Conservation (phyloP, 805 yeast genomes). For the Priceomyces melissophilus region DNA sequence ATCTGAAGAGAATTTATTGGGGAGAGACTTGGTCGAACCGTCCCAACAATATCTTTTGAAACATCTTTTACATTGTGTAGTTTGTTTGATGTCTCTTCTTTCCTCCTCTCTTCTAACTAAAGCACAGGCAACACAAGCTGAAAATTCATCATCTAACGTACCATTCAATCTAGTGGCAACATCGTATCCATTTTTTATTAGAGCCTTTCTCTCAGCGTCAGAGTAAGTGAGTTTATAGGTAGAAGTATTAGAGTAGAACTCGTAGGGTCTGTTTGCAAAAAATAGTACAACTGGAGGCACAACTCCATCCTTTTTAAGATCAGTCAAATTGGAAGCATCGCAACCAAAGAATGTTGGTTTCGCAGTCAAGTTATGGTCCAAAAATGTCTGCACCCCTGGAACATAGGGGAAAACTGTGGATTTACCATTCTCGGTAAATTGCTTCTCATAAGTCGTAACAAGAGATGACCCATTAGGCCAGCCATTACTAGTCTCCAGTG, state of each 20-base stretch:
- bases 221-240: constrained; percentile 31
- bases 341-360: constrained; percentile 43
- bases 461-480: constrained; percentile 37
- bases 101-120: constrained; percentile 39
- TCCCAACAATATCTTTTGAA: constrained; percentile 40
- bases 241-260: constrained; percentile 30
- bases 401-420: constrained; percentile 34
- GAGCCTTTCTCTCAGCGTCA: constrained; percentile 32
- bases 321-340: constrained; percentile 34
- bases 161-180: constrained; percentile 29
- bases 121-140: constrained; percentile 40
- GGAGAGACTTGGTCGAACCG: constrained; percentile 17
- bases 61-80: constrained; percentile 35
- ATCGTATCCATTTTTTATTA: constrained; percentile 38
- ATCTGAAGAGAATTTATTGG: constrained; percentile 15
- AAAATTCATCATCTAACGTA: constrained; percentile 35
- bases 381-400: constrained; percentile 32
- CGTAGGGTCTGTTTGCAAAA: constrained; percentile 36
- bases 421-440: constrained; percentile 29
- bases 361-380: constrained; percentile 32
- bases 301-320: constrained; percentile 31
- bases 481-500: constrained; percentile 21
- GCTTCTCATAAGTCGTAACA: constrained; percentile 31
- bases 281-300: constrained; percentile 38
- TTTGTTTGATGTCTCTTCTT: constrained; percentile 32